Conservation (phyloP, 257 asterid genomes). For the Solanum chilense region DNA sequence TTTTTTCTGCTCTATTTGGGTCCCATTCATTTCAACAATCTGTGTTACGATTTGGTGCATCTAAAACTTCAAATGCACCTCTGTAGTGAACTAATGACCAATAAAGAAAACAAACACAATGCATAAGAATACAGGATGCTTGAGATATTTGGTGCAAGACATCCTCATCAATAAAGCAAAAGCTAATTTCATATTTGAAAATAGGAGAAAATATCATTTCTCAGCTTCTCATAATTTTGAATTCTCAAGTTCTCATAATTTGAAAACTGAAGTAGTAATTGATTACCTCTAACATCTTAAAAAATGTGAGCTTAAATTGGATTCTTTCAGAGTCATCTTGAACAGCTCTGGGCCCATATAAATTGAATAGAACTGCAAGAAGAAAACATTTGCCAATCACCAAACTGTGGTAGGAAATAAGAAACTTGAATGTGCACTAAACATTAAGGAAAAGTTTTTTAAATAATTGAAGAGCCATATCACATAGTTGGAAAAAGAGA, state of each 20-base stretch:
- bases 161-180: not conserved
- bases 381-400: not conserved
- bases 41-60: not conserved
- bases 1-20: not conserved
- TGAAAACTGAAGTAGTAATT: not conserved
- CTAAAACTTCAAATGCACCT: not conserved
- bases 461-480: not conserved
- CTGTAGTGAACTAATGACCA: not conserved
- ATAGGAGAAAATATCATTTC: not conserved
- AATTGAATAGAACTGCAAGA: conserved; percentile 79
- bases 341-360: conserved; percentile 91
- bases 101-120: not conserved
- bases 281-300: conserved; percentile 62
- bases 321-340: conserved; percentile 59
- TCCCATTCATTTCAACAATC: not conserved
- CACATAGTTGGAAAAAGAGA: not conserved
- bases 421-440: not conserved
- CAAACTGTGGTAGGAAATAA: not conserved
- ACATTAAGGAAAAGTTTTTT: not conserved
- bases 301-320: conserved; percentile 67
- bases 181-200: not conserved
- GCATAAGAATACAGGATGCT: not conserved
- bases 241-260: not conserved
- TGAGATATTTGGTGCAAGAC: not conserved
- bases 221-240: not conserved